Percentiles rank a stretch among this genome's conserved stretches.
Conservation (phyloP, 2,329 filamentous ascomycete species). For the Trichoderma pleuroti region DNA sequence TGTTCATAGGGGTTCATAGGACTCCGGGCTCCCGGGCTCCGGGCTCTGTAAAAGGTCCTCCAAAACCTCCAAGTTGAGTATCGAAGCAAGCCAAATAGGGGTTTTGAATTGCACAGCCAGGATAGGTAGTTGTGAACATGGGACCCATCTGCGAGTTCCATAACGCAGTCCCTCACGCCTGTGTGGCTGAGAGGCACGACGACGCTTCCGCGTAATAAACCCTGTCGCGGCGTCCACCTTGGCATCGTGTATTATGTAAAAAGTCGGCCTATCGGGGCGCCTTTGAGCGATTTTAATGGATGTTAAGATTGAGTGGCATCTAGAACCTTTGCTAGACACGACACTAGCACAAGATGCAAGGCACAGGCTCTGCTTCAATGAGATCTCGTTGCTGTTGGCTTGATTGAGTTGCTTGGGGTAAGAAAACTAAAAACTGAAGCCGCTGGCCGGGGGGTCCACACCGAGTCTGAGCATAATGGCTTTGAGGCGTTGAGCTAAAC, state of each 20-base stretch:
- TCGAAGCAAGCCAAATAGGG: background rate
- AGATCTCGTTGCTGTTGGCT: background rate
- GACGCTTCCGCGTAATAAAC: background rate
- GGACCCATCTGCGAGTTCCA: background rate
- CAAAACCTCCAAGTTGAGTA: background rate
- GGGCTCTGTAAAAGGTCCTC: background rate
- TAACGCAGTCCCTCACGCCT: too few relatives aligned
- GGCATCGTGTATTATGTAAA: background rate
- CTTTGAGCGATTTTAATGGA: conserved; percentile 7
- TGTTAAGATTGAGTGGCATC: background rate
- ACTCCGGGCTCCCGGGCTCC: background rate
- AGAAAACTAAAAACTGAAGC: background rate
- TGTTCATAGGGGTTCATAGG: background rate
- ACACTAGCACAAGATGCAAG: background rate
- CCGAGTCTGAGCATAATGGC: background rate
- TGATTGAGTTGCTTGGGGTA: background rate
- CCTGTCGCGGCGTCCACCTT: background rate
- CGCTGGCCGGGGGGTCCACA: background rate
- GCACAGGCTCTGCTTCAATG: background rate
- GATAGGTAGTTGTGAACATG: background rate
- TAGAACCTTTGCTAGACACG: background rate
- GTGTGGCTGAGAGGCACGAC: conserved; percentile 8
- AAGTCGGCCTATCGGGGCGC: background rate
- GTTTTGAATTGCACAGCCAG: background rate
- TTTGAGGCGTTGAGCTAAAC: background rate